Evolutionary conservation across 768 basidiomycete species (phyloP), one percentile per base, ranked within the genome.

Genomic region (Ephemerocybe angulata): DNA sequence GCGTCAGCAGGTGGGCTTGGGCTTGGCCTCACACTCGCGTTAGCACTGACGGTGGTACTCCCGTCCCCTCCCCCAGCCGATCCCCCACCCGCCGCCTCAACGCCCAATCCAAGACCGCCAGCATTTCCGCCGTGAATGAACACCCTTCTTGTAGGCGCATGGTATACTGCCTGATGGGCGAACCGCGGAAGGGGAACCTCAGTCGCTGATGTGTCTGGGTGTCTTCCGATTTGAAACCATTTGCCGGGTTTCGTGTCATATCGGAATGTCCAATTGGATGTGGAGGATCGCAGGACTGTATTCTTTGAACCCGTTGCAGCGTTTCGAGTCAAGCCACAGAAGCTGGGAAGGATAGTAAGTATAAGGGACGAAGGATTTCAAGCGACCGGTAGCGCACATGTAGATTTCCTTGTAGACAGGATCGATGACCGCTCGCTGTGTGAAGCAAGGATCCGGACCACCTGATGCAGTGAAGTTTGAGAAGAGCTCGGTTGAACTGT

Each of bases 81-180:
- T n/a, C n/a, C 38, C 15, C 38, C 21, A 41, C 38, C 38, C 15
- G 38, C 4, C 33, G 43, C 57, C 29, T 54, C 47, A 12, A 38
- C 54, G 25, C 43, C 51, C n/a, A n/a, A n/a, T 54, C 52, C 22
- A n/a, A 60, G 52, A 37, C 53, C 60, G 62, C 87, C 87, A 4
- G 80, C 81, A 69, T 89, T 91, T 40, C 90, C 90, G 2, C 90
- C 90, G 61, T 91, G 89, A 71, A 91, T 70, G 62, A 80, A 90
- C 3, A 84, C 72, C 31, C 70, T 77, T 58, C 75, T 80, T 41
- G 79, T 77, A 25, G 66, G 69, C 1, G 80, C 70, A 60, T 89
- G 84, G 57, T 90, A 91, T 38, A 86, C 86, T 12, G 90, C 82
- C 65, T 90, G 88, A 62, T 90, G 87, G 3, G 89, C 90, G 62